Conservation (phyloP, 345 rosid species). For the Corymbia maculata region DNA sequence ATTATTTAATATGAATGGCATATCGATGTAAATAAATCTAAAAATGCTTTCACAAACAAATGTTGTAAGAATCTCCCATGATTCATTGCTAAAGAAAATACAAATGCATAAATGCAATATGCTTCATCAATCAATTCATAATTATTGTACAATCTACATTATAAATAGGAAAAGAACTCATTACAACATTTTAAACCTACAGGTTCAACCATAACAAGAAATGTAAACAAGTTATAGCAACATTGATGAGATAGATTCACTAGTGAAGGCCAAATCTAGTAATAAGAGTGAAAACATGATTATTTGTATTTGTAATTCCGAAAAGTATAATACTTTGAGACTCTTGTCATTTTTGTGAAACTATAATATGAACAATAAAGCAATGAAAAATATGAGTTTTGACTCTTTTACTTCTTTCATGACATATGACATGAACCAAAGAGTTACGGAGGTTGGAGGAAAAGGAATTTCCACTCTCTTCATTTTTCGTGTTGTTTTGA, state of each 20-base stretch:
- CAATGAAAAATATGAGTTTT: background rate
- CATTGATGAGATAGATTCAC: accelerated
- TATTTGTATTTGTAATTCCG: too few species aligned
- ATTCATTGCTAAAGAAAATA: background rate
- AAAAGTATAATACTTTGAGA: background rate
- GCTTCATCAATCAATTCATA: background rate
- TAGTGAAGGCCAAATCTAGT: background rate
- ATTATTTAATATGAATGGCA: too few species aligned
- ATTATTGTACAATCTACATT: background rate
- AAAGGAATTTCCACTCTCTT: too few species aligned
- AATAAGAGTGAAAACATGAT: background rate
- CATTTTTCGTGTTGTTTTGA: too few species aligned
- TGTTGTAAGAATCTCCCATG: background rate
- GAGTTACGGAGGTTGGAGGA: too few species aligned
- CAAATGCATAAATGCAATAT: background rate
- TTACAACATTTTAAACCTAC: background rate
- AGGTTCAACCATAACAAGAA: background rate
- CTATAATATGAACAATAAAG: background rate
- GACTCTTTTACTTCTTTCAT: too few species aligned
- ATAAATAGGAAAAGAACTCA: too few species aligned
- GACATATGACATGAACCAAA: too few species aligned
- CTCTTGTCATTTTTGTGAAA: background rate
- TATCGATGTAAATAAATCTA: background rate
- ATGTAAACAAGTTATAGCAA: background rate
- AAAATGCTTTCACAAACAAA: background rate